Evolutionary conservation across 768 basidiomycete genomes (phyloP).

Genomic region (Pleurotus tuoliensis): DNA sequence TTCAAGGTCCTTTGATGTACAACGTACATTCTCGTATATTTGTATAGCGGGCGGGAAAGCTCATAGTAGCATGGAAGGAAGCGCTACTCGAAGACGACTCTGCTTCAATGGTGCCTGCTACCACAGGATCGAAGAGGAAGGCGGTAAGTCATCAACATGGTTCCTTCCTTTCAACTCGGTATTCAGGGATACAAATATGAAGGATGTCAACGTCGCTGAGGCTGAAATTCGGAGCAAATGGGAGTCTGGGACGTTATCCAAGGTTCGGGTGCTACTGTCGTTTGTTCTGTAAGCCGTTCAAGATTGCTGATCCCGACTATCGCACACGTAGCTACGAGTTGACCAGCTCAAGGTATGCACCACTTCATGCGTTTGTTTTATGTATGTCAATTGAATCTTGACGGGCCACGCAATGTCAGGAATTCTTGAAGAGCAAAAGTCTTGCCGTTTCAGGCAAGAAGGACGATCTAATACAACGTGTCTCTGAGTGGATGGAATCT

Average conservation of each 20-base stretch:
- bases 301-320: background rate
- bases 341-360: slow-evolving; percentile 70
- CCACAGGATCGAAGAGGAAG: slow-evolving; percentile 65
- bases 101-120: slow-evolving; percentile 45
- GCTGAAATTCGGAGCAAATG: slow-evolving; percentile 69
- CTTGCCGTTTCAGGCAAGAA: slow-evolving; percentile 65
- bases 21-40: slow-evolving; percentile 6
- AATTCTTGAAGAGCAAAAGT: slow-evolving; percentile 71
- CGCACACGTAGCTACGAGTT: slow-evolving; percentile 54
- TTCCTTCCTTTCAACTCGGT: background rate
- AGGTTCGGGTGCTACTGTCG: slow-evolving; percentile 41
- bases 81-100: slow-evolving; percentile 60
- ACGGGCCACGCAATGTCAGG: slow-evolving; percentile 31
- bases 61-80: slow-evolving; percentile 70
- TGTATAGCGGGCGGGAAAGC: slow-evolving; percentile 58
- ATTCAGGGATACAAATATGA: background rate
- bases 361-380: slow-evolving; percentile 1
- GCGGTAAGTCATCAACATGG: slow-evolving; percentile 42
- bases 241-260: slow-evolving; percentile 54
- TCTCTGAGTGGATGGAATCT: slow-evolving; percentile 56
- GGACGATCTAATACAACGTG: slow-evolving; percentile 63
- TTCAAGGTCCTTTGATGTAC: slow-evolving; percentile 17
- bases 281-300: background rate
- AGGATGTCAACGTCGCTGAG: slow-evolving; percentile 67
- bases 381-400: slow-evolving; percentile 2